These are phyloP conservation scores for Globisporangium apiculatum DNA, from an alignment of 352 stramenopile species.

Conservation along the genomic window DNA sequence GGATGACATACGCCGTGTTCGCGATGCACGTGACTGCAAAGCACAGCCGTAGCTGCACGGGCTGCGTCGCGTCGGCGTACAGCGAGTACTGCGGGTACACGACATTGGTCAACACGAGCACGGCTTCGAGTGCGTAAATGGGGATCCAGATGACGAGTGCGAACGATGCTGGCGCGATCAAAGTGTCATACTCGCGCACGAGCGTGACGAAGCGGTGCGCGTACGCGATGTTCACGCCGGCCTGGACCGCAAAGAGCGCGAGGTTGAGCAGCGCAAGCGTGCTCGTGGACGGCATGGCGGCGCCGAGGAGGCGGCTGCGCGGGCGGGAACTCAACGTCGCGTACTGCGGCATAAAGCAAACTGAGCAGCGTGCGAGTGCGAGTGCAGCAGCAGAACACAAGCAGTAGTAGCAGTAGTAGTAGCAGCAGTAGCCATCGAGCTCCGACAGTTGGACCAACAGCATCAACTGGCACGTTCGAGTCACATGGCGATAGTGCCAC, in stretches of 20 bases:
- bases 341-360: slow-evolving; percentile 7
- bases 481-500: background rate
- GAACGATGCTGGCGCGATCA: slow-evolving; percentile 63
- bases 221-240: slow-evolving; percentile 60
- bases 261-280: slow-evolving; percentile 55
- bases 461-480: background rate
- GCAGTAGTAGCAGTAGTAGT: background rate
- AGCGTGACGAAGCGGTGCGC: slow-evolving; percentile 42
- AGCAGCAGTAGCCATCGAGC: background rate
- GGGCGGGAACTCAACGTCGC: slow-evolving; percentile 2
- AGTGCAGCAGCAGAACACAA: background rate
- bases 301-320: background rate
- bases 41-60: slow-evolving; percentile 48
- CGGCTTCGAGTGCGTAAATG: slow-evolving; percentile 55
- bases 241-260: slow-evolving; percentile 50
- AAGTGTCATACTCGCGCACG: slow-evolving; percentile 54
- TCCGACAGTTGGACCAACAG: background rate
- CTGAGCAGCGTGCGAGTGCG: slow-evolving; percentile 9
- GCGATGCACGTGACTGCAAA: slow-evolving; percentile 61
- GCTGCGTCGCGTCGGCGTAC: slow-evolving; percentile 63
- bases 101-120: slow-evolving; percentile 63
- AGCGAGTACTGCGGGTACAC: slow-evolving; percentile 56
- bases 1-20: slow-evolving; percentile 60
- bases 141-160: slow-evolving; percentile 58
- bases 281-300: slow-evolving; percentile 14